Evolutionary conservation across 176 grass and related monocot genomes (phyloP), one percentile per base, ranked within the genome.

Genomic region (Ampelocalamus luodianensis): DNA sequence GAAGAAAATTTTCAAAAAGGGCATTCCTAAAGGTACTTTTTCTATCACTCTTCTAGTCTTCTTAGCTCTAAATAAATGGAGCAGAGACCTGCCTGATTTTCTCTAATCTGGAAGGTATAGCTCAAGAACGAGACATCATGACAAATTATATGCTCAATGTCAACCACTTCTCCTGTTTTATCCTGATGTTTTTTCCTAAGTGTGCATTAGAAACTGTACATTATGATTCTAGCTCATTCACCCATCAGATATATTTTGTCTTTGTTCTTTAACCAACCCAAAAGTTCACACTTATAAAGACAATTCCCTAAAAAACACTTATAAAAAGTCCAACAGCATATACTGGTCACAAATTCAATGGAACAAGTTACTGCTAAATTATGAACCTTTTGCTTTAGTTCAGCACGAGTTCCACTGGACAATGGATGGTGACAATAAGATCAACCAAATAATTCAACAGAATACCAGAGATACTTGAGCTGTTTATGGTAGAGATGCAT

Each of bases 371-470:
- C 37, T n/a, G 14, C 53, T 32, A 66, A 69, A 74, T 0, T 40
- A 64, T 67, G 65, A 78, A 77, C 39, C 44, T 59, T 72, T 72
- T 50, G 55, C 10, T 83, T 79, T 67, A 34, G 15, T 87, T 79
- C 10, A 74, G 39, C 49, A 77, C 20, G 78, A 90, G 22, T 78
- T 71, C 44, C 15, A 71, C 14, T 29, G 36, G 14, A 26, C 22
- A 70, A 24, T 55, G 36, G 37, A 63, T 39, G 36, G 10, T 17
- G 32, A 72, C 10, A 0, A 15, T 27, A 50, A 44, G 6, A 74
- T 42, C 12, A 3, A 73, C 17, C 85, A 43, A 8, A 86, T 6
- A 63, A 64, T 26, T 20, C 44, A n/a, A 43, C 68, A 72, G 16
- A 23, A 29, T 37, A 54, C 20, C 55, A 72, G 18, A 56, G 23